Evolutionary conservation across 1,139 yeast species (phyloP).

Genomic region (Pichia sp.): DNA sequence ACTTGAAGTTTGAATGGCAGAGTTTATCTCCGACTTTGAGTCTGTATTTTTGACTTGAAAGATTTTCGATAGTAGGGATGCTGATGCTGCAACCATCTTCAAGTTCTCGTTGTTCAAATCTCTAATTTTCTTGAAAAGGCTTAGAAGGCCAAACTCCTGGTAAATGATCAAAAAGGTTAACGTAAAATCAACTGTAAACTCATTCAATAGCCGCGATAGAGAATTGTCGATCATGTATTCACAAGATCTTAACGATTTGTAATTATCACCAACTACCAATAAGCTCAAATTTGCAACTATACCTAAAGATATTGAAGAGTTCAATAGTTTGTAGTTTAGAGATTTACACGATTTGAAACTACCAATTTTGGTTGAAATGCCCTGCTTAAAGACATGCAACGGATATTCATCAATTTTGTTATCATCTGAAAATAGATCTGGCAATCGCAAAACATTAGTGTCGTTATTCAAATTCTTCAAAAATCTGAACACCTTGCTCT

Average conservation of each 20-base stretch:
- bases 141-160: constrained; percentile 38
- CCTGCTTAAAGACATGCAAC: constrained; percentile 23
- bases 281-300: constrained; percentile 32
- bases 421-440: constrained; percentile 16
- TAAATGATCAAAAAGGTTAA: constrained; percentile 32
- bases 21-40: constrained; percentile 17
- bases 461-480: constrained; percentile 21
- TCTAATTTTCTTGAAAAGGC: constrained; percentile 31
- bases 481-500: constrained; percentile 22
- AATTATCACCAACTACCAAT: constrained; percentile 32
- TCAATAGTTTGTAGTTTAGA: constrained; percentile 31
- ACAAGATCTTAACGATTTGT: constrained; percentile 15
- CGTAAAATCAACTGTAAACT: constrained; percentile 26
- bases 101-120: constrained; percentile 20
- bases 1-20: constrained; percentile 13
- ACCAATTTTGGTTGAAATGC: constrained; percentile 25
- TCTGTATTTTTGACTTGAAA: constrained; percentile 12
- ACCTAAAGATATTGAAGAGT: constrained; percentile 31
- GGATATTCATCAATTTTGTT: constrained; percentile 20
- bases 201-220: constrained; percentile 23
- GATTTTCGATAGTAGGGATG: constrained; percentile 17
- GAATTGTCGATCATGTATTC: constrained; percentile 15
- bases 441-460: constrained; percentile 21
- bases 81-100: constrained; percentile 15
- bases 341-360: constrained; percentile 28